Evolutionary conservation across 345 rosid genomes (phyloP), one percentile per base, ranked within the genome.

Genomic region (Boechera divaricarpa): DNA sequence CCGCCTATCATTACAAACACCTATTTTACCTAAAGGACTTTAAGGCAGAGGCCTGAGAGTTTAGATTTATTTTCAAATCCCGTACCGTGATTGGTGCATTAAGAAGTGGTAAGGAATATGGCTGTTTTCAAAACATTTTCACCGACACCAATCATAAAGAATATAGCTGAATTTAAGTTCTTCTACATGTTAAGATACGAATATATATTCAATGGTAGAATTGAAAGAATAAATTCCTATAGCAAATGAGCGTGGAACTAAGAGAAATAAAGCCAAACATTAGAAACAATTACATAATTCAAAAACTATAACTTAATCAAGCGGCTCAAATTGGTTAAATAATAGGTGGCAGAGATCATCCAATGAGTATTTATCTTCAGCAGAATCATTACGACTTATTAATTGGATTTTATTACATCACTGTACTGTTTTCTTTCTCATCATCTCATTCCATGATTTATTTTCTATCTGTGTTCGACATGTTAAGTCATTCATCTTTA

Each of bases 81-180:
- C 64, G 13, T 69, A 28, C 80, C 80, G 80, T 55, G 58, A 63
- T 70, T 77, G 66, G 80, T 77, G 80, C 75, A 77, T 10, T 69
- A 62, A 6, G 5, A 76, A 18, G 51, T 77, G 59, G 7, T 45
- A 10, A 33, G 0, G 5, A 61, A 11, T 62, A 33, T n/a, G 58
- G 26, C 21, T 7, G 10, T 74, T 35, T 16, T 67, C 53, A 48
- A 8, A 52, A 52, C 62, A 31, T 54, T 68, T 59, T 76, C 69
- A 76, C 68, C 67, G 36, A 47, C 79, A 59, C 38, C 29, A 21
- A 59, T 60, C 47, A 41, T 56, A 15, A 56, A 56, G 32, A 26
- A 44, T 33, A 32, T 33, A 32, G 13, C 64, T 44, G 12, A 10
- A 26, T 24, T n/a, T 44, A 24, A 6, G 35, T 4, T 33, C 9